A percentile compares a stretch with the other conserved stretches of the same genome.
phyloP scores from a whole-genome alignment of 345 rosid genomes.

The Hibiscus mutabilis region DNA sequence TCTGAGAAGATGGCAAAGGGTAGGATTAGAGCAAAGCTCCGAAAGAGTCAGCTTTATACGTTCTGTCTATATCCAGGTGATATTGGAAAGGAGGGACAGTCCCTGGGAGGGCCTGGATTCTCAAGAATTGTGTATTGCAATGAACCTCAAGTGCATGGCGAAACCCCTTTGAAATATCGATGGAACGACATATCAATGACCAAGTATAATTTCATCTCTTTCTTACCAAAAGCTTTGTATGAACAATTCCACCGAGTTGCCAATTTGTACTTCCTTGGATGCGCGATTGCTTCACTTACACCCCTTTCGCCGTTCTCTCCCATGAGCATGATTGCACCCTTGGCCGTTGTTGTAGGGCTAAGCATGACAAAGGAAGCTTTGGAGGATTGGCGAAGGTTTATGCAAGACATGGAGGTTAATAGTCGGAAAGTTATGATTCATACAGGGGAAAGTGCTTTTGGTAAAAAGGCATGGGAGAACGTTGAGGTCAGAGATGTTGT shows the following conservation, averaged over 20 bases:
- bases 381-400: constrained; percentile 94
- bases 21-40: constrained; percentile 70
- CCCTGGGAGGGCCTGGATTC: constrained; percentile 61
- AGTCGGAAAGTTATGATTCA: constrained; percentile 56
- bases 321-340: constrained; percentile 85
- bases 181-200: constrained; percentile 80
- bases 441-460: constrained; percentile 49
- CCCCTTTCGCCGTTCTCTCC: constrained; percentile 76
- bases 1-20: constrained; percentile 62
- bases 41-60: constrained; percentile 70
- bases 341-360: constrained; percentile 80
- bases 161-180: constrained; percentile 59
- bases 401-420: constrained; percentile 86
- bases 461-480: constrained; percentile 58
- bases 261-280: constrained; percentile 81
- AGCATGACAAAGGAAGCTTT: constrained; percentile 93
- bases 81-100: constrained; percentile 37
- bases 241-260: constrained; percentile 95
- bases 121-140: constrained; percentile 75
- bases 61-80: constrained; percentile 53
- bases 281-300: constrained; percentile 67
- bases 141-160: constrained; percentile 64
- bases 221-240: constrained; percentile 79
- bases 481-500: constrained; percentile 78
- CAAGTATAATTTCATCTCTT: constrained; percentile 59